phyloP scores from a whole-genome alignment of 2,329 filamentous ascomycete genomes.

The Trichoderma atrobrunneum region DNA sequence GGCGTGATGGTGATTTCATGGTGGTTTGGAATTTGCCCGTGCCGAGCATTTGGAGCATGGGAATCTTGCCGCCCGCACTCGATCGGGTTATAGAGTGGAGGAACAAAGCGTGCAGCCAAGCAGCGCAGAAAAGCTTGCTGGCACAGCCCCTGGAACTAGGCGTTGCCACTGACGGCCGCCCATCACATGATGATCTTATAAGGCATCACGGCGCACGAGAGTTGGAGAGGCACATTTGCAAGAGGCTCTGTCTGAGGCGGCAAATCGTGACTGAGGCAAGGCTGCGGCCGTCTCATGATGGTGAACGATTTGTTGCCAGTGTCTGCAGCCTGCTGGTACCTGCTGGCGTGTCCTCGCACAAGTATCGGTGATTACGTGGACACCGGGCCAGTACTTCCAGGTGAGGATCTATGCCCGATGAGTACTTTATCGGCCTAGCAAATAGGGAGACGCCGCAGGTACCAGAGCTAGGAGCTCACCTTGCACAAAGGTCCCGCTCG shows the following conservation, averaged over 20 bases:
- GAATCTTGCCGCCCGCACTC: background rate
- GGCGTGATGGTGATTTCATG: background rate
- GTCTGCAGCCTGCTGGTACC: background rate
- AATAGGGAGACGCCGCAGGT: background rate
- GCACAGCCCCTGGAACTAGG: conserved; percentile 15
- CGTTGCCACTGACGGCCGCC: conserved; percentile 14
- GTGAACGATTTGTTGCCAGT: background rate
- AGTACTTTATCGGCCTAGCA: background rate
- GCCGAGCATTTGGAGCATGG: background rate
- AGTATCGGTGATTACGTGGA: conserved; percentile 10
- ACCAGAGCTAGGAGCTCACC: background rate
- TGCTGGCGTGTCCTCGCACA: background rate
- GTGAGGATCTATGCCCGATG: background rate
- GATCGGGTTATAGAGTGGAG: background rate
- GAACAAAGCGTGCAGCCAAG: background rate
- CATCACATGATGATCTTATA: conserved; percentile 16
- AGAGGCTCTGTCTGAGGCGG: background rate
- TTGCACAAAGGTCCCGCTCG: background rate
- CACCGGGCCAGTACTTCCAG: background rate
- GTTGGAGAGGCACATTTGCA: background rate
- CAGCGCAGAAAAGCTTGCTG: conserved; percentile 2
- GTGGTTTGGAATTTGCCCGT: background rate
- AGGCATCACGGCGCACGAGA: background rate
- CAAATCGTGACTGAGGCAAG: background rate
- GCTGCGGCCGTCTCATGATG: background rate